A percentile compares a stretch with the other conserved stretches of the same genome.
Conservation (phyloP, 108 stramenopile species). For the Cyclostephanos tholiformis region DNA sequence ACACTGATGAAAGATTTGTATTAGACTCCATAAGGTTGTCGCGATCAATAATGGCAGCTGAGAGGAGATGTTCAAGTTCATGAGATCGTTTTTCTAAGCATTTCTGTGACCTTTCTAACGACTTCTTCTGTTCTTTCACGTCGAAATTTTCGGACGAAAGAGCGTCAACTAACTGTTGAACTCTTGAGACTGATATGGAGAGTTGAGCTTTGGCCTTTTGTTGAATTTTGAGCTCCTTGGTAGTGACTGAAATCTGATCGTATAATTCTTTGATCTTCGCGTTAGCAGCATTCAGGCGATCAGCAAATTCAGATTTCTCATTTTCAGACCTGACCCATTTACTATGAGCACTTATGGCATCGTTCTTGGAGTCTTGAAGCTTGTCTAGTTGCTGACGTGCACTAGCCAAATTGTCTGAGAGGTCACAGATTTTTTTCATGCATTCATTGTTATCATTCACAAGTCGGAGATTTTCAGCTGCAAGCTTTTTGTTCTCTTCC, state of each 20-base stretch:
- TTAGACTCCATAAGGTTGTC: conserved; percentile 19
- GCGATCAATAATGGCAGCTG: not conserved
- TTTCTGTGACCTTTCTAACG: not conserved
- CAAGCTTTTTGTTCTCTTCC: not conserved
- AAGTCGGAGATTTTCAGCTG: not conserved
- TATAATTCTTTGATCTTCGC: conserved; percentile 17
- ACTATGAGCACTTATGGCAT: not conserved
- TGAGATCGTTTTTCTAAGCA: conserved; percentile 14
- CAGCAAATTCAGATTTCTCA: conserved; percentile 1
- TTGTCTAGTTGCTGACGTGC: not conserved
- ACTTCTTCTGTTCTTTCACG: conserved; percentile 34
- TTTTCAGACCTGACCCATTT: conserved; percentile 16
- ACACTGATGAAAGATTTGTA: conserved; percentile 8
- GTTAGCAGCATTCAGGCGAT: conserved; percentile 10
- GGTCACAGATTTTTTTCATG: not conserved
- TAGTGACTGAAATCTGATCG: conserved; percentile 31
- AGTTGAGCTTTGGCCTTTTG: conserved; percentile 34
- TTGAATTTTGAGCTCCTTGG: conserved; percentile 18
- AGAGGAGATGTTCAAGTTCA: conserved; percentile 22
- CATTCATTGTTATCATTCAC: not conserved
- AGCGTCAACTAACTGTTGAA: conserved; percentile 29
- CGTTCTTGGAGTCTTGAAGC: conserved; percentile 2
- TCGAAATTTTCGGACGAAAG: conserved; percentile 32
- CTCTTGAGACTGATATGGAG: conserved; percentile 13
- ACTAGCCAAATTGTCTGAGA: not conserved